Conservation (phyloP, 306 rosid genomes). For the Cicer pinnatifidum region DNA sequence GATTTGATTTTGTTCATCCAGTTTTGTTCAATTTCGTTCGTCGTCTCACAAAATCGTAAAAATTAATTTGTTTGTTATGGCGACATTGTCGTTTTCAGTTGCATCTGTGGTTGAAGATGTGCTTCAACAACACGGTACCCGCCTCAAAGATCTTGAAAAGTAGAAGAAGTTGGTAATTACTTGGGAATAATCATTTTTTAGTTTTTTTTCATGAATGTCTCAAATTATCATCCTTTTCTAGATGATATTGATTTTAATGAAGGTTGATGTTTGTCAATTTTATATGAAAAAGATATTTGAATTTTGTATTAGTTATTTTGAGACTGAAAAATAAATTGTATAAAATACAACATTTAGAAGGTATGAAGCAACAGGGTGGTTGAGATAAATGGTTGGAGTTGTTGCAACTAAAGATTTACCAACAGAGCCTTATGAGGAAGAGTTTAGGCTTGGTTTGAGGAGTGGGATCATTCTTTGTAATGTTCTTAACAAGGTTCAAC, state of each 20-base stretch:
- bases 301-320: slow-evolving; percentile 20
- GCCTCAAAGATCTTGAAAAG: slow-evolving; percentile 75
- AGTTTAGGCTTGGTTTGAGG: slow-evolving; percentile 88
- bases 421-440: slow-evolving; percentile 95
- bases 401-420: slow-evolving; percentile 93
- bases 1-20: no score
- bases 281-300: slow-evolving; percentile 26
- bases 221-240: slow-evolving; percentile 23
- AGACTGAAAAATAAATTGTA: slow-evolving; percentile 1
- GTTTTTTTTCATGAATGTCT: slow-evolving; percentile 6
- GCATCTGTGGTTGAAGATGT: slow-evolving; percentile 89
- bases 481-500: slow-evolving; percentile 79
- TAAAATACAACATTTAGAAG: slow-evolving; percentile 73
- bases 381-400: slow-evolving; percentile 90
- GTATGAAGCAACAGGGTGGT: slow-evolving; percentile 92
- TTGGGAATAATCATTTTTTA: no score
- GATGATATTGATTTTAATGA: slow-evolving; percentile 6
- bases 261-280: slow-evolving; percentile 22
- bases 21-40: no score
- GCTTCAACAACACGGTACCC: slow-evolving; percentile 85
- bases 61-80: slow-evolving; percentile 35
- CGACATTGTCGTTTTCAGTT: slow-evolving; percentile 72
- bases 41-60: no score
- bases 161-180: slow-evolving; percentile 87
- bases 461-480: slow-evolving; percentile 93